A percentile compares a stretch with the other conserved stretches of the same genome.
These are phyloP conservation scores for Wickerhamiella hasegawae DNA, from an alignment of 805 yeast genomes.

Conservation along the genomic window DNA sequence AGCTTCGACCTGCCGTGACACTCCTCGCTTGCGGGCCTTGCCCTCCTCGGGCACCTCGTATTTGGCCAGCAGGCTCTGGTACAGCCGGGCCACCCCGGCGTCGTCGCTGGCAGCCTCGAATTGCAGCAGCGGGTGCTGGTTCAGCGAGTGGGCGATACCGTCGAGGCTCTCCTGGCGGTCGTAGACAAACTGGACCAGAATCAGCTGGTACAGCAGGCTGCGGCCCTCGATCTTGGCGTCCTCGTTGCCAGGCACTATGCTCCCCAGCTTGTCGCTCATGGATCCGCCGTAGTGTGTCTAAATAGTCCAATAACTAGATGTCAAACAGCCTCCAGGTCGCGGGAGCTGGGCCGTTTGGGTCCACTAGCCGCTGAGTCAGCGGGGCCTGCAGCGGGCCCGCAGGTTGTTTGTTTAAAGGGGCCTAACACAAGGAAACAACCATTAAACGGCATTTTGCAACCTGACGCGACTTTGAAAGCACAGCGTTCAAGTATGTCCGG, in stretches of 20 bases:
- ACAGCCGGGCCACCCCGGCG: slow-evolving; percentile 13
- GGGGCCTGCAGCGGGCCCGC: no score
- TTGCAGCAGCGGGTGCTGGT: slow-evolving; percentile 18
- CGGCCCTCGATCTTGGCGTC: slow-evolving; percentile 3
- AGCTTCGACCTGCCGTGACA: not conserved
- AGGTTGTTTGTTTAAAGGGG: no score
- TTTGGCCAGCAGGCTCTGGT: slow-evolving; percentile 11
- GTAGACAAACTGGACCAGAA: slow-evolving; percentile 21
- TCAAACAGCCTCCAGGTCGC: no score
- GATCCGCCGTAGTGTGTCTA: no score
- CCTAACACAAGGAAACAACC: no score
- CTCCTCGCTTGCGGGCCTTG: not conserved
- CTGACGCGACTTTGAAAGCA: no score
- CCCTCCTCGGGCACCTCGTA: slow-evolving; percentile 6
- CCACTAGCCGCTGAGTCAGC: no score
- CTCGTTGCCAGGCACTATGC: not conserved
- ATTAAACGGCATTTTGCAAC: no score
- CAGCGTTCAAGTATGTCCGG: no score
- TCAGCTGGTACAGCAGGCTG: slow-evolving; percentile 16
- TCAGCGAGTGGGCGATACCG: slow-evolving; percentile 13
- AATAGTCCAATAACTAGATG: no score
- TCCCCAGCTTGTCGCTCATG: no score
- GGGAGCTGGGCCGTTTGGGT: no score
- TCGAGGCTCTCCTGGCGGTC: slow-evolving; percentile 17
- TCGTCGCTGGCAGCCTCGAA: slow-evolving; percentile 2